Conservation (phyloP, 2,329 filamentous ascomycete species). For the Helminthosporium solani region DNA sequence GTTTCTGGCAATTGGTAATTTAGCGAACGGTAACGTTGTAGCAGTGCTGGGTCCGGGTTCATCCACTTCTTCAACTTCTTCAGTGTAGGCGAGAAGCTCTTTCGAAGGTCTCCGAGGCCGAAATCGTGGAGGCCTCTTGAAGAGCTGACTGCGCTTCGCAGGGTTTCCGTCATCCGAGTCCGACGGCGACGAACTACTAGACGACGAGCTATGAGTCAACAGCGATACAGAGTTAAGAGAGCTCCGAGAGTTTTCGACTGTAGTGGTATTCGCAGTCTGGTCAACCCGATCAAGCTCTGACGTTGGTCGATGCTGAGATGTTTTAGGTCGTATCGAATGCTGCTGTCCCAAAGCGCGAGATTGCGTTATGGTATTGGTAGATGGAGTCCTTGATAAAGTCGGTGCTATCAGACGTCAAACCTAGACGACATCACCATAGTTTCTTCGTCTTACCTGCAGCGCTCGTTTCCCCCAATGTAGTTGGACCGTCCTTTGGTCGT, state of each 20-base stretch:
- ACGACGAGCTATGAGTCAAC: constrained; percentile 25
- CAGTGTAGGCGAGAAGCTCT: constrained; percentile 31
- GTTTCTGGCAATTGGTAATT: constrained; percentile 12
- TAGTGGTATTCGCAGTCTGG: background rate
- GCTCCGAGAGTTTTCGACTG: constrained; percentile 7
- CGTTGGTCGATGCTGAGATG: constrained; percentile 14
- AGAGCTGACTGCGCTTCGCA: constrained; percentile 47
- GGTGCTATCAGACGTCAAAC: constrained; percentile 20
- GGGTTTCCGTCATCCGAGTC: constrained; percentile 41
- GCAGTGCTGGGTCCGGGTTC: constrained; percentile 57
- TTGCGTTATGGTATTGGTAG: constrained; percentile 52
- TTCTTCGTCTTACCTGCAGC: constrained; percentile 37
- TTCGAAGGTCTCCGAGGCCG: constrained; percentile 27
- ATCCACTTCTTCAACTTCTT: constrained; percentile 43
- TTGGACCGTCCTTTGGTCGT: constrained; percentile 58
- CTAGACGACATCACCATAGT: background rate
- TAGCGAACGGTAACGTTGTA: constrained; percentile 48
- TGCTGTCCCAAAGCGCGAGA: constrained; percentile 29
- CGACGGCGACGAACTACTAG: constrained; percentile 32
- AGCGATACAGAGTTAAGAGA: constrained; percentile 21
- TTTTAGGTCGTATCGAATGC: constrained; percentile 24
- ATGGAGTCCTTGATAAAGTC: constrained; percentile 48
- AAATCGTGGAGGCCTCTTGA: constrained; percentile 45
- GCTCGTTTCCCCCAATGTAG: constrained; percentile 52
- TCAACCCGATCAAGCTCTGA: constrained; percentile 2